phyloP scores from a whole-genome alignment of 495 filamentous ascomycete species.

The Astrothelium subdiscretum region DNA sequence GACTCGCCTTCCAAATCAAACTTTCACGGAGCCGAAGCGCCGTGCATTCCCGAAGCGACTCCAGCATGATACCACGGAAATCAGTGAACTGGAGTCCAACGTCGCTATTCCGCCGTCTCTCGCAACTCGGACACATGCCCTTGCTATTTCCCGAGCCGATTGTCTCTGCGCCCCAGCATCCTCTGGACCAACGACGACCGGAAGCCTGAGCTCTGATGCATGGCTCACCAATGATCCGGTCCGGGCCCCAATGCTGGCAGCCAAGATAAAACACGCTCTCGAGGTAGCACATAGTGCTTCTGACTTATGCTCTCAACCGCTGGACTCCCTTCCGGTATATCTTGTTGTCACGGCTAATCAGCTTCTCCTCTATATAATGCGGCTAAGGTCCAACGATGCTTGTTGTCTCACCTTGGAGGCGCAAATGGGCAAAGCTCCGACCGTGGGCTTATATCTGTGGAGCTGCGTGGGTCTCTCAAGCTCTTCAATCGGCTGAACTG shows the following conservation, averaged over 20 bases:
- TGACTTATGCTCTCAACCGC: too few relatives aligned
- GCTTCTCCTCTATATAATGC: background rate
- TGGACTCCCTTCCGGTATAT: too few relatives aligned
- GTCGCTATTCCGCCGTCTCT: background rate
- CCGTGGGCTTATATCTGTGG: background rate
- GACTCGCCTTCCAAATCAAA: background rate
- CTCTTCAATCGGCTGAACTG: background rate
- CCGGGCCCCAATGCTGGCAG: background rate
- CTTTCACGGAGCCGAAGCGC: too few relatives aligned
- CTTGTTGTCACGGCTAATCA: background rate
- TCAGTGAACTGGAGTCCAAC: background rate
- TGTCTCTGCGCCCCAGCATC: background rate
- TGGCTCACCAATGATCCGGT: background rate
- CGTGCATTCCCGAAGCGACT: background rate
- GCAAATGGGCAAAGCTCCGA: background rate
- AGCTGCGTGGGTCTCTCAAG: background rate
- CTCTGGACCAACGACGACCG: background rate
- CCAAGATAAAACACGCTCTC: background rate
- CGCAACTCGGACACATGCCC: background rate
- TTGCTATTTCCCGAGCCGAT: background rate
- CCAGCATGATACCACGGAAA: background rate
- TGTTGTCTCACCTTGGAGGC: background rate
- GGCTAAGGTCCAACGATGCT: background rate
- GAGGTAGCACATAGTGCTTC: background rate
- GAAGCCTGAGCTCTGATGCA: background rate